phyloP scores from a whole-genome alignment of 352 stramenopile species.

The Pseudoperonospora humuli region DNA sequence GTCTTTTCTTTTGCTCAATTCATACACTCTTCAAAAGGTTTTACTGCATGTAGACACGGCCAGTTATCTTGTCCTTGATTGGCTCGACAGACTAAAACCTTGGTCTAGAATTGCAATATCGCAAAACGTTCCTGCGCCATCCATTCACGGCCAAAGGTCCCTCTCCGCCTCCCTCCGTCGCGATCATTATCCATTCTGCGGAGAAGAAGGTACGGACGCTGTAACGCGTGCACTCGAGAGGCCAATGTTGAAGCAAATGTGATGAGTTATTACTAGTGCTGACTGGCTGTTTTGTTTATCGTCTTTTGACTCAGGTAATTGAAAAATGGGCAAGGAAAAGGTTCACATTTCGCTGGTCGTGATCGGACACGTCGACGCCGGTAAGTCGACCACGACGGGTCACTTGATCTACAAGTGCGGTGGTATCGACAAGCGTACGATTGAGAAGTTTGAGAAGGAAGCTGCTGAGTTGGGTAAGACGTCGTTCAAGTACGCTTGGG shows the following conservation, averaged over 20 bases:
- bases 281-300: no score
- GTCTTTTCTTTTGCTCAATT: slow-evolving; percentile 3
- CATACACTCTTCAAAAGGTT: slow-evolving; percentile 16
- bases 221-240: not conserved
- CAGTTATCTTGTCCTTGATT: slow-evolving; percentile 1
- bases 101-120: slow-evolving; percentile 17
- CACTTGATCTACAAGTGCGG: slow-evolving; percentile 99
- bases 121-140: slow-evolving; percentile 23
- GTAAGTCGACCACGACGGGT: slow-evolving; percentile 98
- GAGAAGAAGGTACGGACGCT: slow-evolving; percentile 29
- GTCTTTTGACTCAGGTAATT: slow-evolving; percentile 5
- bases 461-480: slow-evolving; percentile 94
- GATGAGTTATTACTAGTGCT: not conserved
- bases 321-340: slow-evolving; percentile 67
- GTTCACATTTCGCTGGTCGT: slow-evolving; percentile 90
- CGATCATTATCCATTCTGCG: slow-evolving; percentile 40
- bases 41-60: not conserved
- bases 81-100: slow-evolving; percentile 15
- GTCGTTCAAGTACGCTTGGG: slow-evolving; percentile 99
- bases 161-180: slow-evolving; percentile 2
- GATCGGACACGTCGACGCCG: slow-evolving; percentile 95
- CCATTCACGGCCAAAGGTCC: slow-evolving; percentile 17
- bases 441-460: slow-evolving; percentile 98
- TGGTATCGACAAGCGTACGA: slow-evolving; percentile 97
- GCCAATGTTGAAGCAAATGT: not conserved